Conservation (phyloP, 495 filamentous ascomycete species). For the Hypoxylon intermedium region DNA sequence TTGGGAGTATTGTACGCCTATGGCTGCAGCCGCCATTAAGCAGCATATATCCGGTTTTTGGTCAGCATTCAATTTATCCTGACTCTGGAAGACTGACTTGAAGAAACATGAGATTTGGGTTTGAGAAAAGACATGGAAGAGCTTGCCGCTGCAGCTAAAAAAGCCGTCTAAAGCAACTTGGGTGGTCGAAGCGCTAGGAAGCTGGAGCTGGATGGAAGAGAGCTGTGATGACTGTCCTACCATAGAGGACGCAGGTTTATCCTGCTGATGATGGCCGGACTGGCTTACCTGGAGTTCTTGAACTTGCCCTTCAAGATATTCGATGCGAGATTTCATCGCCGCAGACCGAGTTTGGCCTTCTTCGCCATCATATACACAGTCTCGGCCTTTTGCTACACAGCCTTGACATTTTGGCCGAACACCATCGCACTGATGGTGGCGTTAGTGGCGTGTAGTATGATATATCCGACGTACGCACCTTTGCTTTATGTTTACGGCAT, state of each 20-base stretch:
- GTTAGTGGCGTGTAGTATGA: no score
- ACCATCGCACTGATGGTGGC: not conserved
- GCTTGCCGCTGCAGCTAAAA: constrained; percentile 40
- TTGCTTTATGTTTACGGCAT: no score
- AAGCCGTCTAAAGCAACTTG: constrained; percentile 40
- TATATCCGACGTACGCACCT: no score
- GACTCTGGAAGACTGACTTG: not conserved
- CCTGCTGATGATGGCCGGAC: not conserved
- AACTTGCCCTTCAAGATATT: not conserved
- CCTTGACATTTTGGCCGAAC: not conserved
- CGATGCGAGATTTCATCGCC: not conserved
- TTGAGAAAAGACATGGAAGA: constrained; percentile 43
- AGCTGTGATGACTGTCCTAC: not conserved
- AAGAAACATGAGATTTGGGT: constrained; percentile 21
- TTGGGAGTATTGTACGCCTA: not conserved
- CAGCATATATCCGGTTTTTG: not conserved
- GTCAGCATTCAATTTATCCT: not conserved
- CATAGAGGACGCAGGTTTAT: not conserved
- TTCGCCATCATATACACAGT: not conserved
- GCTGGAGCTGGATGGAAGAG: not conserved
- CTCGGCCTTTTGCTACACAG: not conserved
- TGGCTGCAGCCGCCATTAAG: not conserved
- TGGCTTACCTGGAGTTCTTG: not conserved
- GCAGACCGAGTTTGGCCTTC: not conserved
- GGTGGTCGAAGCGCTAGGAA: constrained; percentile 34